These are phyloP conservation scores for Venturia carpophila DNA, from an alignment of 2,329 filamentous ascomycete genomes.

Conservation along the genomic window DNA sequence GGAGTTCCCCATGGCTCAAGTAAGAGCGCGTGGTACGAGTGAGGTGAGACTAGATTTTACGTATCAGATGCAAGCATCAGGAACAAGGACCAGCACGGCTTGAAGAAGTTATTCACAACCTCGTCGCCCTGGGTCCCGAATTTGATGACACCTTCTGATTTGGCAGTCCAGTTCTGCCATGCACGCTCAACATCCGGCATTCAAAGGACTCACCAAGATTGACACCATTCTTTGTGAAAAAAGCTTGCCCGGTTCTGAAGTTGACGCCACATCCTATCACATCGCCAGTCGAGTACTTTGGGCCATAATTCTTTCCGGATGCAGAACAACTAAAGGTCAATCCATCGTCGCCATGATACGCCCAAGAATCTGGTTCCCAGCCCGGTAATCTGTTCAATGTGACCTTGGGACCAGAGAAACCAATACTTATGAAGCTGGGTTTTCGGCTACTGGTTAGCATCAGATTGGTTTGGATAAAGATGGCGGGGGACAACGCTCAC, in stretches of 20 bases:
- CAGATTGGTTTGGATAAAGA: constrained; percentile 8
- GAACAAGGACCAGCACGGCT: neutral
- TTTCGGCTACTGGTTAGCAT: constrained; percentile 10
- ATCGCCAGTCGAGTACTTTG: constrained; percentile 51
- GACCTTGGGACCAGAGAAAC: constrained; percentile 53
- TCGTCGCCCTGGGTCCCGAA: neutral
- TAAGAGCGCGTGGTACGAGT: neutral
- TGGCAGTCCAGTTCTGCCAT: neutral
- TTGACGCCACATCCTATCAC: constrained; percentile 59
- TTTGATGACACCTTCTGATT: neutral
- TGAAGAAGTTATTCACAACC: neutral
- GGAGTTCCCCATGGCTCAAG: neutral
- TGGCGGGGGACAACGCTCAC: constrained; percentile 30
- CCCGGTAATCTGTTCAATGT: constrained; percentile 54
- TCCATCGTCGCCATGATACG: constrained; percentile 60
- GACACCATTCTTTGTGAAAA: constrained; percentile 59
- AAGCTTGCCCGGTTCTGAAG: constrained; percentile 52
- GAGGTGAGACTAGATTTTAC: neutral
- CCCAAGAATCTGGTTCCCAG: constrained; percentile 59
- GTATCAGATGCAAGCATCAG: neutral
- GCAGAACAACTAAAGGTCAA: constrained; percentile 53
- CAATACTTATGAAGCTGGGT: constrained; percentile 32
- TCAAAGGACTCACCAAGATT: constrained; percentile 42
- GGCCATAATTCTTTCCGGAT: constrained; percentile 51
- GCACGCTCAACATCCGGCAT: neutral